Evolutionary conservation across 768 basidiomycete genomes (phyloP), one percentile per base, ranked within the genome.

Genomic region (Scleroderma bovista): DNA sequence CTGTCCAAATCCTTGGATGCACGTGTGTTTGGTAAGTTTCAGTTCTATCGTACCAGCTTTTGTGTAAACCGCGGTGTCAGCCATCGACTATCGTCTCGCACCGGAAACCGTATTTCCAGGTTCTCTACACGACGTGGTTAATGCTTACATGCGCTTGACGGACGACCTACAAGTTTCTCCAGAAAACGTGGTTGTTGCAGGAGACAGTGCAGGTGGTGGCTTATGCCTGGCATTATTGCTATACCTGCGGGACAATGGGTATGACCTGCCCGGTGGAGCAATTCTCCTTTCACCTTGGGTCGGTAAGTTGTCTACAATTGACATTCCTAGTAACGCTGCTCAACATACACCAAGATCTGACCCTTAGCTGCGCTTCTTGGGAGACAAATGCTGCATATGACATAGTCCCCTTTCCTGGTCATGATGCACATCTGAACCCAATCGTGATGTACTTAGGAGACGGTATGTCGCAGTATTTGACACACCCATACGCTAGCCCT

Each of bases 311-410:
- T 17, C 15, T 48, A 3, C 29, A 36, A 31, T 10, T 52, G 31
- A 32, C 42, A n/a, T 24, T 38, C 29, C 43, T 44, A 55, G 55
- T 22, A 44, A 46, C 16, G 47, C 44, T 51, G 33, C 26, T 29
- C 26, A 29, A 61, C 45, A 16, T 7, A 38, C 20, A 17, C 32
- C 17, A 56, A 90, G 92, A 95, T 66, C 70, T 99, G 54, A 97
- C 96, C 0, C 90, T 96, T 83, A 94, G 92, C 57, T 97, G 93
- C 65, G 90, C 93, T 49, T 95, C 93, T n/a, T 98, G 95, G 92
- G 92, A 95, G 26, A 88, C 87, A 49, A 97, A 97, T 65, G 83
- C 86, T 23, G 70, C 76, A n/a, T 93, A 75, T 65, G 92, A 93
- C 64, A 83, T 94, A 40, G 80, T 93, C 1, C 85, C 88, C 3